Evolutionary conservation across 768 basidiomycete species (phyloP), one percentile per base, ranked within the genome.

Genomic region (Tephrocybe sp.): DNA sequence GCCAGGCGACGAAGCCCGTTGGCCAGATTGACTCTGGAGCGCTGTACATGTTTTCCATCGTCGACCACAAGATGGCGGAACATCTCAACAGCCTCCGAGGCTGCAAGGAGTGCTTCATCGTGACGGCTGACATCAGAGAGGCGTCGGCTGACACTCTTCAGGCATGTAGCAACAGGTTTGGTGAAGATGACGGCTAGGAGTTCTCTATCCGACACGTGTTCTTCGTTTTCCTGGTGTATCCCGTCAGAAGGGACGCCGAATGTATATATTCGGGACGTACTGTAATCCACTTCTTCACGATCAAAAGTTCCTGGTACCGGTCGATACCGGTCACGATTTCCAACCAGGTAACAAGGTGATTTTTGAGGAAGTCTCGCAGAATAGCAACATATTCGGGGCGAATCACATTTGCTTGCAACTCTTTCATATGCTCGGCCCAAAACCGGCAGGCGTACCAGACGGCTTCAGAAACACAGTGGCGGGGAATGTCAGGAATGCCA

Each of bases 101-200:
- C 45, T 15, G 50, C 50, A 13, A 31, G 16, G 5, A 52, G 37
- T 4, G 53, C 49, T 49, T 46, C 47, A 27, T 50, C 53, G 24
- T 29, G 45, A 33, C 45, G 45, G 29, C 42, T 36, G 33, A 39
- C 37, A 23, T 55, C 33, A 22, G 41, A 23, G 34, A 40, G 40
- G 9, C 44, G 43, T 12, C 44, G 44, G 16, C 44, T 45, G 21
- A 45, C 29, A 22, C 34, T 45, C 33, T 45, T 45, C 30, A 45
- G 29, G 16, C 44, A 45, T 36, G 44, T 45, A 12, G 44, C 44
- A 15, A 45, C 29, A n/a, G 29, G 44, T 22, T 21, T 29, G 24
- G 21, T 40, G 41, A 43, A 33, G 13, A 48, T 44, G 19, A 24
- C 19, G 13, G 40, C 49, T 34, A 43, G 45, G 15, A 51, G 40